phyloP scores from a whole-genome alignment of 441 rosid genomes.

The Mallotus repandus region DNA sequence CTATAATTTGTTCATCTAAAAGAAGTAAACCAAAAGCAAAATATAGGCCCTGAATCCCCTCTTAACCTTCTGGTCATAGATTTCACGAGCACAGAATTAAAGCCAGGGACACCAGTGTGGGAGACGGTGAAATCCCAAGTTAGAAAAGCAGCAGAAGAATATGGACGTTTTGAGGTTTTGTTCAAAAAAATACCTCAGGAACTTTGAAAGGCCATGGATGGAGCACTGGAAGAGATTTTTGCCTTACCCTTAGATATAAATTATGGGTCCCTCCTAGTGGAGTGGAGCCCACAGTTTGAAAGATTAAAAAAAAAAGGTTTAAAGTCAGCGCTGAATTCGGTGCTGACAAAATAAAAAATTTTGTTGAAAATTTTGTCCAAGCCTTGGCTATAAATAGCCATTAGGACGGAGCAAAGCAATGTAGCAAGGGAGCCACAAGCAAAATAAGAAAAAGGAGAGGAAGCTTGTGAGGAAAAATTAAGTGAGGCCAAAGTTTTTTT shows the following conservation, averaged over 20 bases:
- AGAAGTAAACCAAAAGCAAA: neutral
- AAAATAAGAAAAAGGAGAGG: too few species aligned
- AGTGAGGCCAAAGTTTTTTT: too few species aligned
- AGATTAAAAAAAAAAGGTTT: too few species aligned
- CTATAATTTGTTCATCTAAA: neutral
- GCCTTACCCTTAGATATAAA: slow-evolving; percentile 51
- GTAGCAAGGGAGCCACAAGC: too few species aligned
- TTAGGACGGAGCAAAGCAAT: too few species aligned
- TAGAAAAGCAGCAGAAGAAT: slow-evolving; percentile 42
- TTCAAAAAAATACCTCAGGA: slow-evolving; percentile 43
- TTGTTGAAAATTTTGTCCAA: too few species aligned
- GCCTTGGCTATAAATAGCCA: too few species aligned
- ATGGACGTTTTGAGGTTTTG: slow-evolving; percentile 65
- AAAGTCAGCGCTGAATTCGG: too few species aligned
- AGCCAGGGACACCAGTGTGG: slow-evolving; percentile 33
- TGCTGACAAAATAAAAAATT: too few species aligned
- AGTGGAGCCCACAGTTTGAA: too few species aligned
- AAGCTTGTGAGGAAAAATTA: too few species aligned
- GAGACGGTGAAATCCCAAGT: slow-evolving; percentile 10
- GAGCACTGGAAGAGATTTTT: slow-evolving; percentile 45
- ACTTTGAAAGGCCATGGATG: slow-evolving; percentile 30
- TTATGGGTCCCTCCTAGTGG: too few species aligned
- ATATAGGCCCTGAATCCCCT: slow-evolving; percentile 34
- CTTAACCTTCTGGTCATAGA: slow-evolving; percentile 46
- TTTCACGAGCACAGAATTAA: slow-evolving; percentile 40